Base-by-base conservation (phyloP, 306 rosid species). In the Ochetophila trinervis region DNA sequence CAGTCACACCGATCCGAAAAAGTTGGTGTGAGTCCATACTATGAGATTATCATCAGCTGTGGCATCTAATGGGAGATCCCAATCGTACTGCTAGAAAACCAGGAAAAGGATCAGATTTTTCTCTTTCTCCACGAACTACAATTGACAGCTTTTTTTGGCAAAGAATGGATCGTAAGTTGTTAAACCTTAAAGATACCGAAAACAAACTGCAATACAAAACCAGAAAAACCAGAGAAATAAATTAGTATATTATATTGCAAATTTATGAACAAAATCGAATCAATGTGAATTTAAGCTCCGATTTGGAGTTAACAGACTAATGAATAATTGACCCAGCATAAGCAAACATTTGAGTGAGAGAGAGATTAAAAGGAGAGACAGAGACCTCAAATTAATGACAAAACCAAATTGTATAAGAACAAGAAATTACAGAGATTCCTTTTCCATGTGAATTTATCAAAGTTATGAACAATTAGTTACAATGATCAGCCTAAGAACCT, bases 1-100 rank as follows among this genome's bases (percentile, higher is more conserved):
- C 70, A 63, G 81, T 73, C n/a, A 79, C 77, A 49, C 83, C 71
- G 62, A 66, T 82, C 61, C 83, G 69, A 70, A 82, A 81, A 56
- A 85, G 74, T 60, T 81, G 89, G 70, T 73, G 92, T 0, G 89
- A 92, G 71, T 89, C 98, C 98, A 93, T 89, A 10, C 73, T 89
- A 69, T 54, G 68, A 67, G 51, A 66, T 76, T 69, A 65, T 76
- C 90, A 78, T 88, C 76, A 60, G 75, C 76, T 63, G 68, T 45
- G 45, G 57, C 20, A 54, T 47, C 57, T 6, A 23, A 72, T n/a
- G 57, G 40, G 42, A 59, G 37, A 63, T 51, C 65, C 57, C 17
- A 51, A 53, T 24, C 47, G 60, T 13, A 47, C 18, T 1, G n/a
- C 36, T 12, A 62, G 67, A 50, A 57, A 19, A 76, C 23, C 37